These are phyloP conservation scores for Pseudofabraea citricarpa DNA, from an alignment of 2,329 filamentous ascomycete species.

Conservation along the genomic window DNA sequence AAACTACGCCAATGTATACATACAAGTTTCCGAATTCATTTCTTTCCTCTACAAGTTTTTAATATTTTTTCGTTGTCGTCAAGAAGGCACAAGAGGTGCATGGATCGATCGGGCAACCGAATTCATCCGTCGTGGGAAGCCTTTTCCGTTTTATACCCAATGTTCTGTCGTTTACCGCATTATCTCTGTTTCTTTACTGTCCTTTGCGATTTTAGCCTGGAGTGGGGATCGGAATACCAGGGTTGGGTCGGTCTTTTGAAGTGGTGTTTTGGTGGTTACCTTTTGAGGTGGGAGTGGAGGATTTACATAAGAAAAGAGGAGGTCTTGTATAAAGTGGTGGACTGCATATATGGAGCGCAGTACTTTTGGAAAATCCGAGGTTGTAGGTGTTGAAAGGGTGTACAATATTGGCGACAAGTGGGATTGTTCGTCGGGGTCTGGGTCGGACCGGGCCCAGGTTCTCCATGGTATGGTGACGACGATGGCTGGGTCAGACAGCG, in stretches of 20 bases:
- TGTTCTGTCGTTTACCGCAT: neutral
- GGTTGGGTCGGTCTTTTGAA: conserved; percentile 7
- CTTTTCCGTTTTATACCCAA: conserved; percentile 1
- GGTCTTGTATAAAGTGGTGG: neutral
- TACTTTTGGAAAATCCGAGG: too few species aligned
- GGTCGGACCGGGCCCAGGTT: too few species aligned
- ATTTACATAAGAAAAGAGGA: conserved; percentile 6
- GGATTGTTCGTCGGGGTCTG: too few species aligned
- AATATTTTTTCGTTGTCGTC: too few species aligned
- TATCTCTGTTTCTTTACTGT: neutral
- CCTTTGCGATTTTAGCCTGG: neutral
- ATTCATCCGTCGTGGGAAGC: neutral
- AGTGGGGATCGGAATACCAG: neutral
- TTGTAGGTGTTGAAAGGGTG: too few species aligned
- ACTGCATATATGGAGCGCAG: too few species aligned
- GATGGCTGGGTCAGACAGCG: too few species aligned
- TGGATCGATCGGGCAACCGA: conserved; percentile 1
- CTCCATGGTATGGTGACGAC: too few species aligned
- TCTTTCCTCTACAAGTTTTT: too few species aligned
- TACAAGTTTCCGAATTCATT: neutral
- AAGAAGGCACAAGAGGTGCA: neutral
- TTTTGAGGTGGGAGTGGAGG: conserved; percentile 21
- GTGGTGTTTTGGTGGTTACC: conserved; percentile 1
- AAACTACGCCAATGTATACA: neutral
- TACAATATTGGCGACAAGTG: too few species aligned